Conservation (phyloP, 2,329 filamentous ascomycete genomes). For the Emericellopsis cladophorae region DNA sequence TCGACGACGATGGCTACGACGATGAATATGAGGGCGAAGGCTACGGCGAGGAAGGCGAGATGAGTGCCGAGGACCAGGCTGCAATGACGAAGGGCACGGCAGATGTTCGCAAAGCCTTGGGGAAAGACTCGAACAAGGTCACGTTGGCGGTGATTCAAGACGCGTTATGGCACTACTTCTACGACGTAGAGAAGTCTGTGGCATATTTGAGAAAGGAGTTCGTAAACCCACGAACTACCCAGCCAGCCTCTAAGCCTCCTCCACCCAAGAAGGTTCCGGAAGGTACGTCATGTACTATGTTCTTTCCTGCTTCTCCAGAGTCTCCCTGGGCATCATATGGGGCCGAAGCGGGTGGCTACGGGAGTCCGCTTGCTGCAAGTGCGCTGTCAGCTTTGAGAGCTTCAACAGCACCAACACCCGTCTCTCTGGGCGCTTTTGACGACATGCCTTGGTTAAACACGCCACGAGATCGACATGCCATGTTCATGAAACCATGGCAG, state of each 20-base stretch:
- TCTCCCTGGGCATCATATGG: constrained; percentile 10
- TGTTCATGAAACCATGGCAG: constrained; percentile 44
- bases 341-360: constrained; percentile 18
- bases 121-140: constrained; percentile 41
- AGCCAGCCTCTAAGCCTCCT: constrained; percentile 18
- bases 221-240: constrained; percentile 24
- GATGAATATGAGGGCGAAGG: constrained; percentile 36
- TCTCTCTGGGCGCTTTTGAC: constrained; percentile 40
- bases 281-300: constrained; percentile 24
- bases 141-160: constrained; percentile 65
- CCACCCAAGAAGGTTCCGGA: constrained; percentile 21
- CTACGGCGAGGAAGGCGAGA: constrained; percentile 9
- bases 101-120: constrained; percentile 55
- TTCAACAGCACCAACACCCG: not conserved
- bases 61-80: constrained; percentile 32
- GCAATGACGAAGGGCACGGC: constrained; percentile 52
- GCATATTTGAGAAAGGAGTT: constrained; percentile 62
- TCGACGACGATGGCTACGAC: constrained; percentile 32
- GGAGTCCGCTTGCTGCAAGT: constrained; percentile 5
- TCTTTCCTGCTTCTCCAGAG: constrained; percentile 10
- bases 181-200: constrained; percentile 77
- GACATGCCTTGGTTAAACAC: constrained; percentile 80
- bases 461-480: constrained; percentile 50
- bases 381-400: not conserved
- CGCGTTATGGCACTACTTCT: constrained; percentile 90